These are phyloP conservation scores for Heterobasidion parviporum DNA, from an alignment of 1,284 basidiomycete species.

Conservation along the genomic window DNA sequence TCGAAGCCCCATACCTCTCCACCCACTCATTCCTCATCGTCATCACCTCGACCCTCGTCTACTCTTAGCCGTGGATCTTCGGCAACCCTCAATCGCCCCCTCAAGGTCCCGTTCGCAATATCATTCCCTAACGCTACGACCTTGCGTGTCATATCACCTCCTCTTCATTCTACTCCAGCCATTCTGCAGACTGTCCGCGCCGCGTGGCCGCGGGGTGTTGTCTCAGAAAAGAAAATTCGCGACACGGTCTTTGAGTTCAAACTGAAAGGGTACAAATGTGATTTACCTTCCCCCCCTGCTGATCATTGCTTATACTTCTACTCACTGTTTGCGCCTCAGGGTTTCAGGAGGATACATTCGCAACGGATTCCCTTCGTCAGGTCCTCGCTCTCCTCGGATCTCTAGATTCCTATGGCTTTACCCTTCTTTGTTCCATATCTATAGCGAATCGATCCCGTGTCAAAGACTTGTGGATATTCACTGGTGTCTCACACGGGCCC, in stretches of 20 bases:
- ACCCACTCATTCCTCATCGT: conserved; percentile 19
- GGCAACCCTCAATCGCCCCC: conserved; percentile 5
- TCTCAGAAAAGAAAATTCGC: conserved; percentile 66
- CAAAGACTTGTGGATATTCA: conserved; percentile 76
- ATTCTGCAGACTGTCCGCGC: conserved; percentile 70
- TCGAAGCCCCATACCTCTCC: conserved; percentile 33
- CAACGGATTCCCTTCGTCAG: conserved; percentile 68
- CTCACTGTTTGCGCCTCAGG: conserved; percentile 28
- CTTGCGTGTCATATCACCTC: conserved; percentile 66
- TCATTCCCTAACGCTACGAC: conserved; percentile 62
- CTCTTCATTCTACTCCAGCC: conserved; percentile 65
- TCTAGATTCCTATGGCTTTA: conserved; percentile 61
- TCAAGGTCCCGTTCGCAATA: conserved; percentile 53
- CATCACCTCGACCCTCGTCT: conserved; percentile 18
- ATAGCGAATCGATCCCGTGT: conserved; percentile 59
- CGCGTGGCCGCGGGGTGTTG: conserved; percentile 72
- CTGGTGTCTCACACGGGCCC: conserved; percentile 29
- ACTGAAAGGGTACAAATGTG: conserved; percentile 72
- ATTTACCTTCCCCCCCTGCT: conserved; percentile 1
- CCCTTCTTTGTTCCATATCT: conserved; percentile 59
- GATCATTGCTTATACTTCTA: not conserved
- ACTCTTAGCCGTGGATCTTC: conserved; percentile 12
- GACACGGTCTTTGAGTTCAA: conserved; percentile 71
- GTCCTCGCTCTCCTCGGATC: conserved; percentile 60
- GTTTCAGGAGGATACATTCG: conserved; percentile 72